These are phyloP conservation scores for Polytrichum formosum DNA, from an alignment of 225 moss, liverwort and hornwort genomes.

Conservation along the genomic window DNA sequence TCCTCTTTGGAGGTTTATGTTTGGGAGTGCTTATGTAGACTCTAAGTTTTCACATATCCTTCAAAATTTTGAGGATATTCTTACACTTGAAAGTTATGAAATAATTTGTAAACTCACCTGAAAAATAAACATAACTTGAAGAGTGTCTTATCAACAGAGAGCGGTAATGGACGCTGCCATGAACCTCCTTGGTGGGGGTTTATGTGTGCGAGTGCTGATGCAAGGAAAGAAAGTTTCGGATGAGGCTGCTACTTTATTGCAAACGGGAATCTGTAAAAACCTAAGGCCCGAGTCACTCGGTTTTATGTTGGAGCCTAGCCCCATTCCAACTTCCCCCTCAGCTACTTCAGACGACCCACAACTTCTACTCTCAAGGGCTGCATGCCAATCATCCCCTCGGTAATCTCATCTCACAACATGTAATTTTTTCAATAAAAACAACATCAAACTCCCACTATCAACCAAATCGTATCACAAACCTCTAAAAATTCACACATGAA, in stretches of 20 bases:
- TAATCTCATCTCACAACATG: constrained; percentile 8
- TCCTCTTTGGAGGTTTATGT: no score
- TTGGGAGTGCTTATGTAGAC: no score
- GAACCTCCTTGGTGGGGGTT: constrained; percentile 77
- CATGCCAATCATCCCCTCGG: constrained; percentile 71
- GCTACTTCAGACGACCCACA: constrained; percentile 72
- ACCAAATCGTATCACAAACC: no score
- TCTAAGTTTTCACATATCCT: no score
- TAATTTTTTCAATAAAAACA: no score
- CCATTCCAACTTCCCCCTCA: constrained; percentile 59
- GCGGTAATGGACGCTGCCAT: constrained; percentile 91
- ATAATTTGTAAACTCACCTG: no score
- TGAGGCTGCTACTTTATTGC: constrained; percentile 66
- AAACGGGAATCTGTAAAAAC: constrained; percentile 71
- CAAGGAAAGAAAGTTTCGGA: constrained; percentile 78
- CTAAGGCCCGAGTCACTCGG: constrained; percentile 63
- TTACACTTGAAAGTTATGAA: no score
- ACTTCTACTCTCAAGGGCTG: constrained; percentile 76
- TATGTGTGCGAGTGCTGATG: constrained; percentile 75
- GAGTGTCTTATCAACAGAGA: constrained; percentile 25
- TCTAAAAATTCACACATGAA: no score
- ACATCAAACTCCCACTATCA: no score
- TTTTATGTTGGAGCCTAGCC: constrained; percentile 88
- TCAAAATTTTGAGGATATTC: no score
- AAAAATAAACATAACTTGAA: not conserved